Base-by-base conservation (phyloP, 192 early-diverging fungal genomes). In the Backusella tuberculispora region DNA sequence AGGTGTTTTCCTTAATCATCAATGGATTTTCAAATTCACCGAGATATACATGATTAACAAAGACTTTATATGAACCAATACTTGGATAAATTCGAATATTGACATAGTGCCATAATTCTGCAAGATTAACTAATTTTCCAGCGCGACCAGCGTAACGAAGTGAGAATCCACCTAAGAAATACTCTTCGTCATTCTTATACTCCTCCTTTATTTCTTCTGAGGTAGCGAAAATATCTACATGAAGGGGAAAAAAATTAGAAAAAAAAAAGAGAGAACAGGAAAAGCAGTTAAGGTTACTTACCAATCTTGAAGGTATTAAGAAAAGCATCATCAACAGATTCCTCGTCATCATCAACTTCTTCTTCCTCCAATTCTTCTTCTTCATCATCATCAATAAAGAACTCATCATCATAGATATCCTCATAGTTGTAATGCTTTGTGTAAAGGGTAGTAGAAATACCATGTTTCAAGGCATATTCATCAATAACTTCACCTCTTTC, bases 1-100 rank as follows among this genome's bases (percentile, higher is more conserved):
- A 60, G 26, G 53, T 60, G 5, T 60, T 60, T 60, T 60, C 53
- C 12, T 60, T 60, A 6, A 60, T 8, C 53, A 13, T 60, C 53
- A 60, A 60, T 12, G 53, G 53, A 60, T 60, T 60, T 26, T 60
- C 53, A 60, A 60, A 60, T 12, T 60, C 53, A 26, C 53, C 53
- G 4, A 60, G 26, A 60, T 60, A 60, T 10, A 60, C 53, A 7
- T 60, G 53, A 24, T 60, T 60, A 12, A 26, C 53, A 60, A 26
- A 24, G 3, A 60, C 53, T 24, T 60, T 60, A 12, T 60, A 60
- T 4, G 53, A 24, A 60, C 53, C 53, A 60, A 60, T 60, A 9
- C 53, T 60, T 60, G 53, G 53, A 24, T 60, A 60, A 12, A 60
- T 60, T 19, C 53, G 53, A 21, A 60, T 24, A 12, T 60, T 60